phyloP scores from a whole-genome alignment of 2,329 filamentous ascomycete genomes.

The Trichophyton verrucosum region DNA sequence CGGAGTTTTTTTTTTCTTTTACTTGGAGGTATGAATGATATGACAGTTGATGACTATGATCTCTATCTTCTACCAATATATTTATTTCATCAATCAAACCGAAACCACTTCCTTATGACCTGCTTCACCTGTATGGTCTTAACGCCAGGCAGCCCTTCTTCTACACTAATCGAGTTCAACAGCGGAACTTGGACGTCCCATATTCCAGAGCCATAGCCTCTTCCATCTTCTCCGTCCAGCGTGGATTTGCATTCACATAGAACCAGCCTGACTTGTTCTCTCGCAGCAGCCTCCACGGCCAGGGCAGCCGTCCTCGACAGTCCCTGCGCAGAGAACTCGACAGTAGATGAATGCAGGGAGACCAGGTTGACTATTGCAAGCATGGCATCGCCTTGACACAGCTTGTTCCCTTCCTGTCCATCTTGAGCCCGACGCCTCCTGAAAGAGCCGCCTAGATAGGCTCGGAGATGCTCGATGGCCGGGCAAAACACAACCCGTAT shows the following conservation, averaged over 20 bases:
- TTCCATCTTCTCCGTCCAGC: slow-evolving; percentile 18
- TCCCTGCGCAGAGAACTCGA: slow-evolving; percentile 38
- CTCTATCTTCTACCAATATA: slow-evolving; percentile 15
- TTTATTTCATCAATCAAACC: slow-evolving; percentile 27
- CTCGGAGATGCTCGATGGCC: slow-evolving; percentile 63
- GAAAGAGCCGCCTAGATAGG: slow-evolving; percentile 44
- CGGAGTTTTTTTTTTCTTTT: slow-evolving; percentile 1
- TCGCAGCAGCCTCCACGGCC: slow-evolving; percentile 27
- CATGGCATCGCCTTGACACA: slow-evolving; percentile 14
- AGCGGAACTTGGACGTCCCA: slow-evolving; percentile 48
- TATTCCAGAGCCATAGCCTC: slow-evolving; percentile 22
- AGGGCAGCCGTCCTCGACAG: slow-evolving; percentile 34
- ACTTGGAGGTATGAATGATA: slow-evolving; percentile 20
- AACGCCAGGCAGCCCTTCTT: slow-evolving; percentile 41
- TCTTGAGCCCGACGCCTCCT: background rate
- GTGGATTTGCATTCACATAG: slow-evolving; percentile 32
- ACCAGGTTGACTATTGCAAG: slow-evolving; percentile 32
- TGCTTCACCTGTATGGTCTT: slow-evolving; percentile 46
- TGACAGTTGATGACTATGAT: slow-evolving; percentile 29
- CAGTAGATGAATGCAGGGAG: slow-evolving; percentile 31
- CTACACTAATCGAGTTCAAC: slow-evolving; percentile 40
- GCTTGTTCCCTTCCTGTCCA: background rate
- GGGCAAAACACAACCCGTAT: slow-evolving; percentile 61
- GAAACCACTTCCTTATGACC: slow-evolving; percentile 56
- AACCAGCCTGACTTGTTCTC: slow-evolving; percentile 21